These are phyloP conservation scores for Nigrospora oryzae DNA, from an alignment of 2,329 filamentous ascomycete species.

Conservation along the genomic window DNA sequence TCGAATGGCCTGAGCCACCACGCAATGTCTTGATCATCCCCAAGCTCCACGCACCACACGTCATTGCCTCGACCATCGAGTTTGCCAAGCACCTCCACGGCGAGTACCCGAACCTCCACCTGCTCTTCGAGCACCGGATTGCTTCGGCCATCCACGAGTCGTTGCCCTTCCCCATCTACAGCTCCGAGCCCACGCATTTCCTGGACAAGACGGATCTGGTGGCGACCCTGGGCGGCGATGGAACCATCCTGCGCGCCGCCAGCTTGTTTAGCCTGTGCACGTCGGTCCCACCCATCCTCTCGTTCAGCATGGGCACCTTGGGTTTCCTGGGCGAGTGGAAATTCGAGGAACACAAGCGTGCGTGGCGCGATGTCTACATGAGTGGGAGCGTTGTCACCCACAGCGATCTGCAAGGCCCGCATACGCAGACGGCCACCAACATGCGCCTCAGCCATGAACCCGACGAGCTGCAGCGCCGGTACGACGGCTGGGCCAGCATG, in stretches of 20 bases:
- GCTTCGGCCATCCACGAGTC: conserved; percentile 62
- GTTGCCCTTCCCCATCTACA: conserved; percentile 68
- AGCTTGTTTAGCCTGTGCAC: conserved; percentile 76
- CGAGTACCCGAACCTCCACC: conserved; percentile 72
- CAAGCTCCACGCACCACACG: conserved; percentile 47
- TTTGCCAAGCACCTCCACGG: conserved; percentile 65
- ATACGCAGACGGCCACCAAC: conserved; percentile 27
- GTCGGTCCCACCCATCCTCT: conserved; percentile 81
- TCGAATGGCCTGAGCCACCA: conserved; percentile 46
- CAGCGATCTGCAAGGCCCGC: conserved; percentile 31
- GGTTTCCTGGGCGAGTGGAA: conserved; percentile 97
- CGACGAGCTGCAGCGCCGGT: conserved; percentile 7
- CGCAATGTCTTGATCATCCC: conserved; percentile 50
- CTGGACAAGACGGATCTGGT: conserved; percentile 80
- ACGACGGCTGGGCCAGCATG: conserved; percentile 58
- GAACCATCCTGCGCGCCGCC: conserved; percentile 78
- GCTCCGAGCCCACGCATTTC: conserved; percentile 40
- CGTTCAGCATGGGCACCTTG: conserved; percentile 93
- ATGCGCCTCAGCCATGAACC: conserved; percentile 15
- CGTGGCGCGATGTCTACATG: conserved; percentile 91
- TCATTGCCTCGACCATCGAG: conserved; percentile 41
- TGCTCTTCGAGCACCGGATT: conserved; percentile 74
- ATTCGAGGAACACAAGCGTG: conserved; percentile 84
- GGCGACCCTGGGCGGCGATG: conserved; percentile 86
- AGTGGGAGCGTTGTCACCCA: conserved; percentile 46